Evolutionary conservation across 1,139 yeast species (phyloP), one percentile per base, ranked within the genome.

Genomic region (Geotrichum citri-aurantii): DNA sequence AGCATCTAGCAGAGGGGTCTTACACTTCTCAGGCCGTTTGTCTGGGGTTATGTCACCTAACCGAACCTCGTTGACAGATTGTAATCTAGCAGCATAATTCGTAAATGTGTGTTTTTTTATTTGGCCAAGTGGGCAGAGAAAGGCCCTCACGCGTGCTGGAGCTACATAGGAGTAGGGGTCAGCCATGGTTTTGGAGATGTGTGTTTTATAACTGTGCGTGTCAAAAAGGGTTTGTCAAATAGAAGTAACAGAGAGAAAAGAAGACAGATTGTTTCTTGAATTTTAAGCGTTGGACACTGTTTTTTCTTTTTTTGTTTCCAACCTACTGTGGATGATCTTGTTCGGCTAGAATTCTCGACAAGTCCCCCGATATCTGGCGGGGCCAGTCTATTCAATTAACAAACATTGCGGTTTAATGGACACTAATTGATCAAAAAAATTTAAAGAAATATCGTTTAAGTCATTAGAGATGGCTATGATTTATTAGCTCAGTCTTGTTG

Each of bases 11-110:
- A n/a, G 19, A n/a, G 31, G 26, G 26, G 14, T 53, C 66, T 50
- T 56, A 69, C 73, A 66, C 61, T 74, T 61, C 55, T 72, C 75
- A 14, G 83, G 74, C 19, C 84, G 77, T 17, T 80, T 77, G 56
- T 81, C 81, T 5, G 92, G 88, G 1, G 88, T 77, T 8, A 92
- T 79, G 68, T 91, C 97, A 26, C 86, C 79, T 49, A 91, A 75
- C 61, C 95, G 73, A 24, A 89, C 83, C 65, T 88, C 93, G 55
- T 77, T 73, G n/a, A 81, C 79, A 12, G 76, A 70, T 54, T 76
- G 74, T 59, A 91, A 69, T 40, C 76, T 67, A 3, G 73, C 73
- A 12, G 79, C 75, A 64, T 81, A 81, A 44, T 72, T 71, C 10
- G 72, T 68, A 67, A 87, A 90, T 42, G 79, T 76, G 3, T 73